Conservation (phyloP, 139 green algal species). For the Raphidocelis subcapitata region DNA sequence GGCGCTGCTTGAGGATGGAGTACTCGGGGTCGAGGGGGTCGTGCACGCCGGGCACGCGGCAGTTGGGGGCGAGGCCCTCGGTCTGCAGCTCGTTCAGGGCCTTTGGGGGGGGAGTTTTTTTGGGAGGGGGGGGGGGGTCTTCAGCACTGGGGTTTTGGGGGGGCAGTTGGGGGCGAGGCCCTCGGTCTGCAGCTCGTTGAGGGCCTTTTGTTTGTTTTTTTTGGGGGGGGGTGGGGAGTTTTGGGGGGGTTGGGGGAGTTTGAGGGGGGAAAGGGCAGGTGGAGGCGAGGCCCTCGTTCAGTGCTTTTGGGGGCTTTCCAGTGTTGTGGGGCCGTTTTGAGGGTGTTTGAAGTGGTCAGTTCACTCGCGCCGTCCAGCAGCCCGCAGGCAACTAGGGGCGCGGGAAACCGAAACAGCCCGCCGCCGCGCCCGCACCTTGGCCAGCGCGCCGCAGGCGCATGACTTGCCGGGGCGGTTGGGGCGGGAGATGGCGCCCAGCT, state of each 20-base stretch:
- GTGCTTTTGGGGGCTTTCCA: too few relatives aligned
- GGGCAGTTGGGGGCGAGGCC: conserved; percentile 37
- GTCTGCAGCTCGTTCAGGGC: conserved; percentile 23
- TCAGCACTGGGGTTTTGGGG: too few relatives aligned
- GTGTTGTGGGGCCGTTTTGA: too few relatives aligned
- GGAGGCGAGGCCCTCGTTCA: conserved; percentile 11
- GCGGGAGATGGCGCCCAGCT: conserved; percentile 61
- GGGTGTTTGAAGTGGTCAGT: too few relatives aligned
- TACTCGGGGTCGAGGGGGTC: conserved; percentile 80
- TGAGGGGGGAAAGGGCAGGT: too few relatives aligned
- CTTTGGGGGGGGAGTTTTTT: neutral
- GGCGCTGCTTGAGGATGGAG: conserved; percentile 79
- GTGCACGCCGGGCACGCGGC: conserved; percentile 58
- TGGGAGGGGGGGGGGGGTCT: too few relatives aligned
- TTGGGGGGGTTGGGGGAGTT: too few relatives aligned
- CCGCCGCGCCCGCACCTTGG: conserved; percentile 23
- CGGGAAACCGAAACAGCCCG: too few relatives aligned
- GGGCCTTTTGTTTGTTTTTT: neutral
- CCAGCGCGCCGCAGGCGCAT: conserved; percentile 72
- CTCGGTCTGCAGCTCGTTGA: conserved; percentile 26
- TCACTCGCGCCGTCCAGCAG: too few relatives aligned
- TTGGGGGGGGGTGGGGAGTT: too few relatives aligned
- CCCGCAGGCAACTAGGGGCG: too few relatives aligned
- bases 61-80: conserved; percentile 34
- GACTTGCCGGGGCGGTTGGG: conserved; percentile 48